Conservation (phyloP, 441 rosid species). For the Brassica hybrid region DNA sequence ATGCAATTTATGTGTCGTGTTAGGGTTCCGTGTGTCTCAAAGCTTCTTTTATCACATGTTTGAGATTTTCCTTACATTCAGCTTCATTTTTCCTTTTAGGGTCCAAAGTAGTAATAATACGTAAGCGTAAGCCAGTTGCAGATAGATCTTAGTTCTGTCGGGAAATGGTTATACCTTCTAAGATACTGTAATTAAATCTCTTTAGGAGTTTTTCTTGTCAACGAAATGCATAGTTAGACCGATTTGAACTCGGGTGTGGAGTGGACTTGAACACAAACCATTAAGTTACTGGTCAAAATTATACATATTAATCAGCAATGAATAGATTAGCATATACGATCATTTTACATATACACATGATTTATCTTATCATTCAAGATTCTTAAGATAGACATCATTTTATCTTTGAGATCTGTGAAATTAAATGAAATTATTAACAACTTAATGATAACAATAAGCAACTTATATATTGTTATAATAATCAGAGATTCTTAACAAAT, state of each 20-base stretch:
- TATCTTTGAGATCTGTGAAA: background rate
- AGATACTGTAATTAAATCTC: background rate
- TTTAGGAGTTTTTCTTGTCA: background rate
- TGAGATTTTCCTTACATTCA: slow-evolving; percentile 11
- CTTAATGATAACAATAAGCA: background rate
- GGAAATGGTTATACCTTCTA: background rate
- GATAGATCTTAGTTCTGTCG: slow-evolving; percentile 10
- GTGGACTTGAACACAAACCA: background rate
- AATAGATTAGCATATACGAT: slow-evolving; percentile 4
- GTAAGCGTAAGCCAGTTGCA: slow-evolving; percentile 20
- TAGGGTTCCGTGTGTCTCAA: slow-evolving; percentile 17
- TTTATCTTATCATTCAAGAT: slow-evolving; percentile 10
- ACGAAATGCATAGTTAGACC: background rate
- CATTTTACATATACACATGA: background rate
- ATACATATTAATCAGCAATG: background rate
- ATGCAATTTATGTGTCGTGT: slow-evolving; percentile 18
- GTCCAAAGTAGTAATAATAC: background rate
- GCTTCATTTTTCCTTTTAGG: slow-evolving; percentile 2
- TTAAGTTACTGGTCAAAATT: background rate
- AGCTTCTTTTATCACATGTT: slow-evolving; percentile 23
- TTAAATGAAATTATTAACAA: background rate
- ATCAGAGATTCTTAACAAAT: background rate
- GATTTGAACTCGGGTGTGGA: background rate
- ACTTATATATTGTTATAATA: background rate
- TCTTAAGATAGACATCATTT: background rate